These are phyloP conservation scores for Hymenoscyphus salicellus DNA, from an alignment of 2,329 filamentous ascomycete genomes.

Conservation along the genomic window DNA sequence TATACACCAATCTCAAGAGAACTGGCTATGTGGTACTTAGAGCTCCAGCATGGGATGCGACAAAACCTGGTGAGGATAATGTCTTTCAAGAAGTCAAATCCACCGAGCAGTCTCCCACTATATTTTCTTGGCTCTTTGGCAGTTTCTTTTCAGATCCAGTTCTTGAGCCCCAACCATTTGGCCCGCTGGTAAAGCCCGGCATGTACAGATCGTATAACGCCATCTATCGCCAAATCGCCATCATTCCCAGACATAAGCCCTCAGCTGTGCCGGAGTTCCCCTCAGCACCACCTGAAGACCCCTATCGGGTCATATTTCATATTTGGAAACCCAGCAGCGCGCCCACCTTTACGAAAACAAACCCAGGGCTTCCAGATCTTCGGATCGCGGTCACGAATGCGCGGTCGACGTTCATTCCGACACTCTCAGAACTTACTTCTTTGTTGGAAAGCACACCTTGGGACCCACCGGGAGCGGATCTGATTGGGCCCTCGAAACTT, in stretches of 20 bases:
- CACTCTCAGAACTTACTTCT: constrained; percentile 65
- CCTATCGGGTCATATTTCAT: constrained; percentile 74
- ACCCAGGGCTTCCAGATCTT: constrained; percentile 76
- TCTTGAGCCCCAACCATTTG: constrained; percentile 36
- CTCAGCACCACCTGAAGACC: constrained; percentile 38
- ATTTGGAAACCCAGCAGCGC: constrained; percentile 70
- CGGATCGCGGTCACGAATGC: constrained; percentile 79
- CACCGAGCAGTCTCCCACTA: constrained; percentile 19
- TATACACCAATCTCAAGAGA: constrained; percentile 81
- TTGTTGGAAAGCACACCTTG: constrained; percentile 73
- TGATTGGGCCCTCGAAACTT: constrained; percentile 49
- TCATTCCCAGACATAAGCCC: constrained; percentile 73
- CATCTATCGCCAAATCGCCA: constrained; percentile 72
- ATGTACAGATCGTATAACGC: constrained; percentile 64
- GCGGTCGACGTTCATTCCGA: constrained; percentile 67
- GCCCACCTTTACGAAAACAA: constrained; percentile 71
- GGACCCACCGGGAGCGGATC: constrained; percentile 50
- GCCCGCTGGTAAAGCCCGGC: constrained; percentile 61
- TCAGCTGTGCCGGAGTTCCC: constrained; percentile 32
- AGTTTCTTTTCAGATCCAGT: constrained; percentile 29
- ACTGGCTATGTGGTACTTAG: constrained; percentile 78
- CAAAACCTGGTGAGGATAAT: constrained; percentile 20
- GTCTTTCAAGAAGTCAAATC: constrained; percentile 8
- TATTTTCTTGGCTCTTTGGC: constrained; percentile 35
- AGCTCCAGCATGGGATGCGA: constrained; percentile 53